A percentile compares a stretch with the other conserved stretches of the same genome.
Evolutionary conservation across 202 grass and related monocot species (phyloP).

Genomic region (Saccharum hybrid): DNA sequence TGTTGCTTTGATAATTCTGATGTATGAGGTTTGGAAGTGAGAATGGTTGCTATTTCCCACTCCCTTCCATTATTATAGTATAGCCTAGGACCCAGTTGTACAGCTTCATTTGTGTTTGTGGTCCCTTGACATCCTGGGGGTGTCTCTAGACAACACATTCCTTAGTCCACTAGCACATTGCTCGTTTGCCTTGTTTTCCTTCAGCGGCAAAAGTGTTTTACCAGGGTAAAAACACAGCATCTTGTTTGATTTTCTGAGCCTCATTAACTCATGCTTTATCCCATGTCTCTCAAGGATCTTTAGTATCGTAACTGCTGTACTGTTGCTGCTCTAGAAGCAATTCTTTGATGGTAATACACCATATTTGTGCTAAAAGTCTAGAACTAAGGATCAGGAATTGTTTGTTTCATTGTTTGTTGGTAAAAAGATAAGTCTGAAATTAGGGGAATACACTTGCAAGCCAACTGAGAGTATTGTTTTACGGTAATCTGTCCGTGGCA

Average conservation of each 20-base stretch:
- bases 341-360: background rate
- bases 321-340: background rate
- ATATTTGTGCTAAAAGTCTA: conserved; percentile 3
- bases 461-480: background rate
- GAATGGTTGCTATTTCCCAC: conserved; percentile 14
- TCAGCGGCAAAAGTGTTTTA: conserved; percentile 15
- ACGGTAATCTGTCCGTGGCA: background rate
- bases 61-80: conserved; percentile 35
- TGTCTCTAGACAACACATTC: conserved; percentile 29
- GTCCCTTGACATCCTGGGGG: conserved; percentile 31
- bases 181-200: background rate
- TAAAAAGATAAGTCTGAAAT: background rate
- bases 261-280: background rate
- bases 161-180: conserved; percentile 20
- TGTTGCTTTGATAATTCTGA: conserved; percentile 27
- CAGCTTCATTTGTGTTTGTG: conserved; percentile 36
- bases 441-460: background rate
- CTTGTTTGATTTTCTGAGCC: conserved; percentile 14
- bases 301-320: background rate
- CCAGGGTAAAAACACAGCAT: background rate
- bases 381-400: background rate
- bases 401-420: background rate
- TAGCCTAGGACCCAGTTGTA: conserved; percentile 30
- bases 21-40: conserved; percentile 34
- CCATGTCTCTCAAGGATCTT: background rate